Evolutionary conservation across 106 monocot species (phyloP).

Genomic region (Vanilla planifolia): DNA sequence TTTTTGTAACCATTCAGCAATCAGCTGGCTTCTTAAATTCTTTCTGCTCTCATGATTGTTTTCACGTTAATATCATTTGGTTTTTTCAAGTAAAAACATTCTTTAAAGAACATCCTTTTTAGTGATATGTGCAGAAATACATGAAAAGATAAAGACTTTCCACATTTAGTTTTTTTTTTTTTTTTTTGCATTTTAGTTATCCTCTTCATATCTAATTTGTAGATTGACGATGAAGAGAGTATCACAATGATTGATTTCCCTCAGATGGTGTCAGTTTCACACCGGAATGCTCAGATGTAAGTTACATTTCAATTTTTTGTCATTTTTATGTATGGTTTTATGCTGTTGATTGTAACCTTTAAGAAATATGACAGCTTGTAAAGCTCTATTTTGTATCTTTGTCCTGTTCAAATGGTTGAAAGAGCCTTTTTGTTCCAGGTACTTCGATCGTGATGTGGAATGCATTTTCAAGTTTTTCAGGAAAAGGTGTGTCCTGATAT

Average conservation of each 20-base stretch:
- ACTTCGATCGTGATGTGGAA: conserved; percentile 93
- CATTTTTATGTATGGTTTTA: conserved; percentile 4
- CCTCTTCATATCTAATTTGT: not conserved
- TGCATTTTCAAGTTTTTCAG: conserved; percentile 94
- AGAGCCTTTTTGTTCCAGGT: conserved; percentile 53
- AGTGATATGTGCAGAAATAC: not conserved
- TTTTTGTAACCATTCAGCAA: not conserved
- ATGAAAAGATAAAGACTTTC: not conserved
- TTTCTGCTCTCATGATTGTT: not conserved
- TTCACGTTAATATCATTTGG: no score
- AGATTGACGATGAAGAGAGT: conserved; percentile 93
- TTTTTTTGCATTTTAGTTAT: not conserved
- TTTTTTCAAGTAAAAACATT: no score
- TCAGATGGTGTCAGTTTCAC: conserved; percentile 98
- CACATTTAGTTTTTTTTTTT: not conserved
- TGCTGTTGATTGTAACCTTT: not conserved
- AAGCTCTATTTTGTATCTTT: not conserved
- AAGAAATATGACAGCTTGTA: not conserved
- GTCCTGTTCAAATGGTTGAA: not conserved
- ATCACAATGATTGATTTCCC: conserved; percentile 99
- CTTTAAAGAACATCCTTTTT: no score
- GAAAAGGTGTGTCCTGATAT: conserved; percentile 57
- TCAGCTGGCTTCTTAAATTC: not conserved
- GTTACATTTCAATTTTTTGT: not conserved
- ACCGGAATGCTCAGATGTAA: conserved; percentile 96